Conservation (phyloP, 2,329 filamentous ascomycete species). For the Diaporthe aspalathi region DNA sequence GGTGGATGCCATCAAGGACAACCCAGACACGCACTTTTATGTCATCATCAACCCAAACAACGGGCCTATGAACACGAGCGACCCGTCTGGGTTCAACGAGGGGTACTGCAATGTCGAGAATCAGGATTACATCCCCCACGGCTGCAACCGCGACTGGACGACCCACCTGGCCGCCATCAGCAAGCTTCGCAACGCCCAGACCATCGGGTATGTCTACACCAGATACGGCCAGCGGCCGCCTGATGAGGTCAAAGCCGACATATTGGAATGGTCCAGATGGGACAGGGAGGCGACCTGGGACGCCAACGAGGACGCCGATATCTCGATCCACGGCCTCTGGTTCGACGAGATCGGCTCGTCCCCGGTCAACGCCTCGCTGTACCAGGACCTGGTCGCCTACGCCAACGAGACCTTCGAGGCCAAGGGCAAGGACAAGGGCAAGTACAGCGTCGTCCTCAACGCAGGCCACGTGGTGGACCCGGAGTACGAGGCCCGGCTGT, state of each 20-base stretch:
- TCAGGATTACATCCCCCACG: conserved; percentile 36
- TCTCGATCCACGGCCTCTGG: conserved; percentile 41
- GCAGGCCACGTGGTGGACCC: conserved; percentile 40
- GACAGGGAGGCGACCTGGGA: conserved; percentile 34
- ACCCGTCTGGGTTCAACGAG: conserved; percentile 33
- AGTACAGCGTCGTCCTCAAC: conserved; percentile 40
- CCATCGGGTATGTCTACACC: conserved; percentile 40
- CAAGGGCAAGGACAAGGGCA: conserved; percentile 1
- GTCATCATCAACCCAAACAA: conserved; percentile 40
- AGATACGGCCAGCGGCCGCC: conserved; percentile 32
- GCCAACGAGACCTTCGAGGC: conserved; percentile 35
- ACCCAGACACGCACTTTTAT: conserved; percentile 39
- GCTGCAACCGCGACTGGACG: conserved; percentile 42
- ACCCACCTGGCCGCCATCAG: conserved; percentile 38
- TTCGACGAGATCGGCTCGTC: conserved; percentile 40
- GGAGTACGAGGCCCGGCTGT: conserved; percentile 54
- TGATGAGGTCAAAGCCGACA: conserved; percentile 34
- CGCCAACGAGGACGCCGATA: conserved; percentile 34
- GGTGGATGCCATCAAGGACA: conserved; percentile 36
- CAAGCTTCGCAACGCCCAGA: conserved; percentile 39
- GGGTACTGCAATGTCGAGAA: conserved; percentile 38
- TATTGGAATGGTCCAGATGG: conserved; percentile 40
- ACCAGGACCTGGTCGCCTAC: conserved; percentile 33
- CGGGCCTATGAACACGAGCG: conserved; percentile 38
- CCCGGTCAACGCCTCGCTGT: conserved; percentile 17